Evolutionary conservation across 1,284 basidiomycete species (phyloP).

Genomic region (Tilletia horrida): DNA sequence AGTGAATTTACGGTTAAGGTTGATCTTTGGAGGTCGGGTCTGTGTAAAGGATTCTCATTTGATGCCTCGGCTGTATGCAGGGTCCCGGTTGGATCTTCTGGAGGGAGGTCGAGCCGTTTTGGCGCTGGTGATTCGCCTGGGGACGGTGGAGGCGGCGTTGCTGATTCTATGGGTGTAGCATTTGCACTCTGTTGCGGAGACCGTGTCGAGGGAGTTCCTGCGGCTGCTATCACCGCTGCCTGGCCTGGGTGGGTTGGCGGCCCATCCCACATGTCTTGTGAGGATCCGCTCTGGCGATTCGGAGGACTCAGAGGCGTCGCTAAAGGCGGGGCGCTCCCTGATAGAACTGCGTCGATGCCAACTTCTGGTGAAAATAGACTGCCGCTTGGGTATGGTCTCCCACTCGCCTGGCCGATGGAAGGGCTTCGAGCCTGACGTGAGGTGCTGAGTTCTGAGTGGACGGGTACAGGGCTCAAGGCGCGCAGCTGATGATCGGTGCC

Average conservation of each 20-base stretch:
- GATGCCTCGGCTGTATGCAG: too few species aligned
- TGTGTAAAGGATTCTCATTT: too few species aligned
- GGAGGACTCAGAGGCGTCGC: constrained; percentile 32
- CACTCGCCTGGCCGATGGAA: not conserved
- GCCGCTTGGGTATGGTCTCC: constrained; percentile 23
- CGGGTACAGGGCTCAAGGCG: not conserved
- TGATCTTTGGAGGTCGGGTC: too few species aligned
- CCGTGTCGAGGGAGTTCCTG: not conserved
- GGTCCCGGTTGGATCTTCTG: not conserved
- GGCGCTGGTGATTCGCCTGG: constrained; percentile 6
- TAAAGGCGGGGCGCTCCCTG: constrained; percentile 29
- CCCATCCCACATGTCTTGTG: not conserved
- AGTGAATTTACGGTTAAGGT: too few species aligned
- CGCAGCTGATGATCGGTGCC: not conserved
- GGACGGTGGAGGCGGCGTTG: not conserved
- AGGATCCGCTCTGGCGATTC: not conserved
- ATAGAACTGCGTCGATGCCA: constrained; percentile 39
- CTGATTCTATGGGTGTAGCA: not conserved
- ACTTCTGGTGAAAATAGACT: constrained; percentile 45
- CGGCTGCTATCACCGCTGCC: constrained; percentile 1
- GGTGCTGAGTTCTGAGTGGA: not conserved
- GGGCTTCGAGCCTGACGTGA: not conserved
- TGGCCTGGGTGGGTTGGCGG: not conserved
- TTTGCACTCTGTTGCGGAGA: not conserved
- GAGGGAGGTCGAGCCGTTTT: constrained; percentile 1